Conservation (phyloP, 768 basidiomycete species). For the Gymnopilus dilepis region DNA sequence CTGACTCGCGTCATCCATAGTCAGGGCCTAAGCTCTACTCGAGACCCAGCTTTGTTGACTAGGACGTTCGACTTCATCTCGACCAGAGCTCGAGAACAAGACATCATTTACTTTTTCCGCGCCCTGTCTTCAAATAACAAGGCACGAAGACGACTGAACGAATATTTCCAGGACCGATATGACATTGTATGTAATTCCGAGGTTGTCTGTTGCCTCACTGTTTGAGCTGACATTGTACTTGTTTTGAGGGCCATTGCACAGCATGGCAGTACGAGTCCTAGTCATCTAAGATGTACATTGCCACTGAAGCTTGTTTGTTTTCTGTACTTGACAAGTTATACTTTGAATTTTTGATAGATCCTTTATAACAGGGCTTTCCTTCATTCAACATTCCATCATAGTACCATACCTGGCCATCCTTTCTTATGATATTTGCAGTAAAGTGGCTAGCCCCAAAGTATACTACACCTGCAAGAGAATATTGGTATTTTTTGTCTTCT, state of each 20-base stretch:
- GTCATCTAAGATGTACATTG: too few relatives aligned
- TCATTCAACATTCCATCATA: not conserved
- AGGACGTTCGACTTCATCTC: slow-evolving; percentile 66
- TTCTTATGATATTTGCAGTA: not conserved
- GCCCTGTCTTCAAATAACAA: slow-evolving; percentile 59
- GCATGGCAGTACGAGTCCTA: too few relatives aligned
- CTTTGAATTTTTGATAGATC: too few relatives aligned
- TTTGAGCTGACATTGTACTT: too few relatives aligned
- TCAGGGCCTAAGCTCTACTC: slow-evolving; percentile 62
- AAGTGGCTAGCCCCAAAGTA: slow-evolving; percentile 2
- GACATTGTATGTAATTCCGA: slow-evolving; percentile 47
- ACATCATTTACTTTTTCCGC: slow-evolving; percentile 63
- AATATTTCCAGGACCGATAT: slow-evolving; percentile 74
- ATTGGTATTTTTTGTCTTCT: not conserved
- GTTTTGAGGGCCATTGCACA: too few relatives aligned
- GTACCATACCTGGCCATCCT: slow-evolving; percentile 3
- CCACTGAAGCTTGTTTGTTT: too few relatives aligned
- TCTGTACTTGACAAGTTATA: too few relatives aligned
- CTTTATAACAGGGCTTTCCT: not conserved
- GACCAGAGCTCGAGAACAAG: slow-evolving; percentile 57
- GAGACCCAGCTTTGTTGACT: slow-evolving; percentile 57
- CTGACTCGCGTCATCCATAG: slow-evolving; percentile 35
- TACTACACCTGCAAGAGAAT: not conserved
- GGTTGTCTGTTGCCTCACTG: too few relatives aligned
- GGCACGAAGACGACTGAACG: slow-evolving; percentile 54